phyloP scores from a whole-genome alignment of 306 rosid genomes.

The Notholithocarpus densiflorus region DNA sequence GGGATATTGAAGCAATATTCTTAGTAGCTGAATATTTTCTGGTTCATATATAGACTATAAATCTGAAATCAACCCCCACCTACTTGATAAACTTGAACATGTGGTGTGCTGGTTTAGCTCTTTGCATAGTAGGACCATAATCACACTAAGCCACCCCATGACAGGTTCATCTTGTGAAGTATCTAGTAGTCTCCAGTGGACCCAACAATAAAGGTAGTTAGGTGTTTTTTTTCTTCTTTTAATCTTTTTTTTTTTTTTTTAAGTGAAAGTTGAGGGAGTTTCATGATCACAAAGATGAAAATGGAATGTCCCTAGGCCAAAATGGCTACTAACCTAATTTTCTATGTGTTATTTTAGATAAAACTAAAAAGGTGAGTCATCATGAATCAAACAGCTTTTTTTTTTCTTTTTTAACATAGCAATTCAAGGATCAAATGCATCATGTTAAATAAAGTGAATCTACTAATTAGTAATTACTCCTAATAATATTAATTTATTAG shows the following conservation, averaged over 20 bases:
- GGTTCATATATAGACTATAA: conserved; percentile 13
- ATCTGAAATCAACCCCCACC: conserved; percentile 46
- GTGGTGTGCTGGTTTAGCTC: conserved; percentile 67
- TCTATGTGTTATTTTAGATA: too few relatives aligned
- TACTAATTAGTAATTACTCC: too few relatives aligned
- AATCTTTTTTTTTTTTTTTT: not conserved
- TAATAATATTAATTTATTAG: too few relatives aligned
- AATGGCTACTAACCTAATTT: too few relatives aligned
- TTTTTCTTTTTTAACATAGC: too few relatives aligned
- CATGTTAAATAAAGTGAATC: too few relatives aligned
- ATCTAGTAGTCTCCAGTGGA: conserved; percentile 45
- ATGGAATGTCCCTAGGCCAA: too few relatives aligned
- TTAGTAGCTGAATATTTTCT: not conserved
- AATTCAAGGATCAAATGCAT: too few relatives aligned
- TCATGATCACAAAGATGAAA: too few relatives aligned
- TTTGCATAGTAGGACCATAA: conserved; percentile 70
- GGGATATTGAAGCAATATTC: not conserved
- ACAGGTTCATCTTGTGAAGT: conserved; percentile 45
- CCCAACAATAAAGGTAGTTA: conserved; percentile 28
- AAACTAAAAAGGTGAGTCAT: not conserved
- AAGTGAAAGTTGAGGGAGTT: too few relatives aligned
- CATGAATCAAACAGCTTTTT: too few relatives aligned
- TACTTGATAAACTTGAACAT: conserved; percentile 56
- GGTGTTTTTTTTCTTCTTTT: not conserved
- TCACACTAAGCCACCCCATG: conserved; percentile 58